A percentile compares a stretch with the other conserved stretches of the same genome.
phyloP scores from a whole-genome alignment of 2,329 filamentous ascomycete species.

The Fusarium papillatum region DNA sequence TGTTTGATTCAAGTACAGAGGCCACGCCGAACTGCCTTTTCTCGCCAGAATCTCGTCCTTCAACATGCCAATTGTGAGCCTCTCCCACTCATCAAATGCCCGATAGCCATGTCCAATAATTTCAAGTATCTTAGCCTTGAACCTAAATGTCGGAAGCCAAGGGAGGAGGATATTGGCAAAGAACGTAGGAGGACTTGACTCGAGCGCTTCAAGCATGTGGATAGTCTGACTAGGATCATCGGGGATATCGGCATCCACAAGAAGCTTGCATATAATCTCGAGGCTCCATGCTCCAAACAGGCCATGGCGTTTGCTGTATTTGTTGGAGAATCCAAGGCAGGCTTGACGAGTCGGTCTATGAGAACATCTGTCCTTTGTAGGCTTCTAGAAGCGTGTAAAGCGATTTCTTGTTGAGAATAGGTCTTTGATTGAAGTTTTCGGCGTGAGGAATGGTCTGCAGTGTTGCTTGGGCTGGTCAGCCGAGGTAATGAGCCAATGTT shows the following conservation, averaged over 20 bases:
- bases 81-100: background rate
- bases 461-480: background rate
- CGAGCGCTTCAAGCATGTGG: background rate
- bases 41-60: background rate
- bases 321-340: background rate
- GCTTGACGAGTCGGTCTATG: background rate
- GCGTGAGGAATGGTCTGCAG: background rate
- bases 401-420: background rate
- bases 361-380: background rate
- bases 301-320: background rate
- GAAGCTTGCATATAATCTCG: background rate
- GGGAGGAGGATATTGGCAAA: background rate
- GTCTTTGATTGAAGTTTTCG: background rate
- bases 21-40: background rate
- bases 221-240: background rate
- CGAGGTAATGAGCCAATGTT: background rate
- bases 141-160: background rate
- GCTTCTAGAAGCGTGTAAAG: background rate
- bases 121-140: background rate
- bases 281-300: background rate
- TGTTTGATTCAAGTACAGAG: background rate
- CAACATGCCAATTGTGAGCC: background rate
- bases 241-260: background rate
- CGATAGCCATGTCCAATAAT: background rate
- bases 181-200: background rate